Conservation (phyloP, 768 basidiomycete species). For the Trametes punicea region DNA sequence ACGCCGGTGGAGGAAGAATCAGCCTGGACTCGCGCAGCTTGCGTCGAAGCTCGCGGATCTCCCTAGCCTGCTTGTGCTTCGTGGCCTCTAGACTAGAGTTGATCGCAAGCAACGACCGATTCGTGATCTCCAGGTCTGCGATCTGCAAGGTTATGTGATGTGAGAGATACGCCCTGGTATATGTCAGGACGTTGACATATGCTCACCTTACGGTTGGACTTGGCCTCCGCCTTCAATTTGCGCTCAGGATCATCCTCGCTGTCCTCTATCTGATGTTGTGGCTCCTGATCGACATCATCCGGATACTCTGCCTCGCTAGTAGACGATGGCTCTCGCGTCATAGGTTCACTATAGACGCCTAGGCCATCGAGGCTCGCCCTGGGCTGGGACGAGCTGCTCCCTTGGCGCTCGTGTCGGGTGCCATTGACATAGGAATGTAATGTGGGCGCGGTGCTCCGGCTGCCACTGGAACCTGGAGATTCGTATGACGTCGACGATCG, state of each 20-base stretch:
- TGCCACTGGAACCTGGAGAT: conserved; percentile 36
- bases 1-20: conserved; percentile 66
- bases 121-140: conserved; percentile 88
- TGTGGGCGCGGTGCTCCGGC: conserved; percentile 38
- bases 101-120: conserved; percentile 80
- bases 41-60: conserved; percentile 81
- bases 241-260: conserved; percentile 37
- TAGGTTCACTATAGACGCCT: conserved; percentile 11
- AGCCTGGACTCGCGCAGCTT: conserved; percentile 81
- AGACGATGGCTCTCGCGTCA: conserved; percentile 7
- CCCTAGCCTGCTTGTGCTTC: conserved; percentile 76
- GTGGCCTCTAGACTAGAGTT: conserved; percentile 78
- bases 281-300: conserved; percentile 17
- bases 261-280: conserved; percentile 1
- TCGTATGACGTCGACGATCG: conserved; percentile 44
- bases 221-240: conserved; percentile 67
- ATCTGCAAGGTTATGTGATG: conserved; percentile 49
- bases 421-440: conserved; percentile 42
- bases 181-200: neutral
- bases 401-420: conserved; percentile 13
- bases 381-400: conserved; percentile 30
- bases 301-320: conserved; percentile 12
- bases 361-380: conserved; percentile 22
- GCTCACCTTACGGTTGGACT: conserved; percentile 81
- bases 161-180: neutral